Percentiles rank a stretch among this genome's conserved stretches.
phyloP scores from a whole-genome alignment of 192 early-diverging fungal genomes.

The Phycomyces blakesleeanus region DNA sequence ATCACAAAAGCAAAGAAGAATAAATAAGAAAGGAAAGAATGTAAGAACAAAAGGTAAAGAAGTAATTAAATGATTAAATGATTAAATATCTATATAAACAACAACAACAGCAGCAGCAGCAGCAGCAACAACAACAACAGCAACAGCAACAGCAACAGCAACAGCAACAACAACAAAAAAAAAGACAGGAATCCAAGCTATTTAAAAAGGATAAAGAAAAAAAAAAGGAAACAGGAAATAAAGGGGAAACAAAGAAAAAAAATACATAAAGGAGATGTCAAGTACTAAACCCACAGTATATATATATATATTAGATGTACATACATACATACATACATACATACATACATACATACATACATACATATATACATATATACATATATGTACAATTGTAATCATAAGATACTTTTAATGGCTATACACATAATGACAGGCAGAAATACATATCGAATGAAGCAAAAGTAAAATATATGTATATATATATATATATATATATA shows the following conservation, averaged over 20 bases:
- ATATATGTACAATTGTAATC: not conserved
- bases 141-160: too few species aligned
- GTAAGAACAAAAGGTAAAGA: not conserved
- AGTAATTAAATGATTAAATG: too few species aligned
- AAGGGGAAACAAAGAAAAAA: not conserved
- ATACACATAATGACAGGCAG: too few species aligned
- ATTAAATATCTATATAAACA: too few species aligned
- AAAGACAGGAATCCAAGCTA: not conserved
- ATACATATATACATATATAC: not conserved
- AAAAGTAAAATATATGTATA: too few species aligned
- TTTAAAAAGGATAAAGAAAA: not conserved
- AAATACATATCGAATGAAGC: too few species aligned
- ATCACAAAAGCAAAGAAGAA: not conserved
- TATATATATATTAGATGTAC: not conserved
- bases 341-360: not conserved
- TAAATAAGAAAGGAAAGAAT: constrained; percentile 1
- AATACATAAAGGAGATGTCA: not conserved
- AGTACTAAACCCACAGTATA: not conserved
- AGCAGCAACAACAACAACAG: too few species aligned
- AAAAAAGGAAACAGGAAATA: constrained; percentile 11
- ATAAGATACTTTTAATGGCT: too few species aligned
- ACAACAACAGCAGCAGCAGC: too few species aligned
- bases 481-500: too few species aligned
- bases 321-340: constrained; percentile 4
- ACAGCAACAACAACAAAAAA: not conserved